A percentile compares a stretch with the other conserved stretches of the same genome.
Conservation (phyloP, 2,329 filamentous ascomycete species). For the Fusarium compactum region DNA sequence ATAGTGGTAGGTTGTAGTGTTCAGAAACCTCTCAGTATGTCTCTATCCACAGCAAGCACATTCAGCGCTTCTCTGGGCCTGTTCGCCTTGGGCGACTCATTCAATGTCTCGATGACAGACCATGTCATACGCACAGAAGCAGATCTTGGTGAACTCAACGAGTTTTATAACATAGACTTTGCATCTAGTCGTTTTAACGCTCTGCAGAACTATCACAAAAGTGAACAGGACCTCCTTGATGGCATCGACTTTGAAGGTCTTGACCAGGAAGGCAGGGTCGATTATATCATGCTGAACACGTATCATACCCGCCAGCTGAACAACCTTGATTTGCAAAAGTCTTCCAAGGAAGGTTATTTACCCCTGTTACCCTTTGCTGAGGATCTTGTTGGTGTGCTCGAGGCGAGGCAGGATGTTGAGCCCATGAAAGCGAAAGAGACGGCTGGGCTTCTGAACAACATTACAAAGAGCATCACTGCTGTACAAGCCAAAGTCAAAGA, state of each 20-base stretch:
- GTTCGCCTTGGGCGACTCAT: constrained; percentile 1
- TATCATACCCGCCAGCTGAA: constrained; percentile 31
- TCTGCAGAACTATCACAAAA: constrained; percentile 13
- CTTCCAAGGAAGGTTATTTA: constrained; percentile 5
- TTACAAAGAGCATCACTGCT: constrained; percentile 19
- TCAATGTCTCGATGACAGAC: constrained; percentile 29
- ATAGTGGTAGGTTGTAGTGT: neutral
- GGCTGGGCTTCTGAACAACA: constrained; percentile 17
- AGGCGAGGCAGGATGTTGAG: constrained; percentile 34
- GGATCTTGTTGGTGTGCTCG: constrained; percentile 21
- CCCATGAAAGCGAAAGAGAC: constrained; percentile 30
- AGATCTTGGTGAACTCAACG: constrained; percentile 19
- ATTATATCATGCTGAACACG: constrained; percentile 34
- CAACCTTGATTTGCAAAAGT: constrained; percentile 19
- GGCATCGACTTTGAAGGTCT: constrained; percentile 24
- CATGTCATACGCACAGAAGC: constrained; percentile 35
- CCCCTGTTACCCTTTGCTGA: constrained; percentile 1
- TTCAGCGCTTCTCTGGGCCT: constrained; percentile 1
- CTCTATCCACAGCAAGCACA: constrained; percentile 1
- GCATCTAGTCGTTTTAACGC: constrained; percentile 16
- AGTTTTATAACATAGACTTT: constrained; percentile 33
- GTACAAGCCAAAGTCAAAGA: constrained; percentile 23
- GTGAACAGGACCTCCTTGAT: constrained; percentile 14
- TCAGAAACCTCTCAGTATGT: constrained; percentile 3
- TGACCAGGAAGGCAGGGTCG: constrained; percentile 32